phyloP scores from a whole-genome alignment of 2,329 filamentous ascomycete species.

The Teratosphaeria nubilosa region DNA sequence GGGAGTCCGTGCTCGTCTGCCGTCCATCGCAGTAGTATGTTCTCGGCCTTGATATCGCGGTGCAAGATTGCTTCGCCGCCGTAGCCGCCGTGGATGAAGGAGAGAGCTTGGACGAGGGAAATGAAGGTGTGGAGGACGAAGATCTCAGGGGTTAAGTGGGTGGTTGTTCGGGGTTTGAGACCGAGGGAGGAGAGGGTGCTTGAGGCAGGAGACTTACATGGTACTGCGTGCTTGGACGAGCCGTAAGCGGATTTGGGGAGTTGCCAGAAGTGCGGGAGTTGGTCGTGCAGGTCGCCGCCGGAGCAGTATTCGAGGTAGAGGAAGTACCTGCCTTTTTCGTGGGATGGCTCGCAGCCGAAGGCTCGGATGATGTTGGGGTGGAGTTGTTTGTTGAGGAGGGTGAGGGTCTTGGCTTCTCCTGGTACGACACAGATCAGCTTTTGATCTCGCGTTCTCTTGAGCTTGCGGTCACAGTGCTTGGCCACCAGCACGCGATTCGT shows the following conservation, averaged over 20 bases:
- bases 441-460: background rate
- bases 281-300: background rate
- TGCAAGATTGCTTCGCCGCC: slow-evolving; percentile 10
- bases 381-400: background rate
- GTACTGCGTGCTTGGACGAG: background rate
- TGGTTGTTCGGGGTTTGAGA: background rate
- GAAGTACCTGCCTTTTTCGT: background rate
- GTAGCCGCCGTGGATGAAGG: slow-evolving; percentile 10
- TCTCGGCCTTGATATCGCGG: slow-evolving; percentile 15
- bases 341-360: background rate
- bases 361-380: background rate
- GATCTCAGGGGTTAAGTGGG: background rate
- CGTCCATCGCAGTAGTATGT: slow-evolving; percentile 14
- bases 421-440: background rate
- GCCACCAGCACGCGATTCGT: background rate
- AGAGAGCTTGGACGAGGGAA: slow-evolving; percentile 13
- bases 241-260: background rate
- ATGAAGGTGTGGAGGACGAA: slow-evolving; percentile 14
- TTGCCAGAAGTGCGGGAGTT: background rate
- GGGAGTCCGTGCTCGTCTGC: slow-evolving; percentile 8
- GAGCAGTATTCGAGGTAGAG: slow-evolving; percentile 1
- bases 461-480: background rate
- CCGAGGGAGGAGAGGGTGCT: background rate
- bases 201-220: background rate
- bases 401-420: background rate